phyloP scores from a whole-genome alignment of 2,329 filamentous ascomycete species.

The Penicillium sp. region DNA sequence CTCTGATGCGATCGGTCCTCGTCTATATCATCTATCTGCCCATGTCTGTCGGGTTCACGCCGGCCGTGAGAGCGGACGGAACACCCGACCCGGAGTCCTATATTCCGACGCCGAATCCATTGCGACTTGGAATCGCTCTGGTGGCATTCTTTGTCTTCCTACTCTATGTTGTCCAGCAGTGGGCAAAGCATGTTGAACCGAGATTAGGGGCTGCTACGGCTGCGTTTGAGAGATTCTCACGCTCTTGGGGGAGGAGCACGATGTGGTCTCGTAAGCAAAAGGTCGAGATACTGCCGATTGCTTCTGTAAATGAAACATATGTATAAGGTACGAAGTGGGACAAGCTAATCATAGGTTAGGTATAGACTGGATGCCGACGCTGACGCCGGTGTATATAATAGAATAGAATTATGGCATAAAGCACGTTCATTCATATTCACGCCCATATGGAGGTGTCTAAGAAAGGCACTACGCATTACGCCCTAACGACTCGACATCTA shows the following conservation, averaged over 20 bases:
- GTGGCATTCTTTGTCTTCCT: constrained; percentile 49
- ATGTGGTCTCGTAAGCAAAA: neutral
- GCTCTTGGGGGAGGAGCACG: constrained; percentile 15
- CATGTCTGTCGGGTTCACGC: constrained; percentile 21
- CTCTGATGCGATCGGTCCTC: constrained; percentile 56
- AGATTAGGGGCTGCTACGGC: constrained; percentile 39
- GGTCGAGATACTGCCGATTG: neutral
- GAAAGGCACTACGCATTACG: too few species aligned
- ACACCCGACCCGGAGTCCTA: constrained; percentile 30
- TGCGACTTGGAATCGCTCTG: constrained; percentile 41
- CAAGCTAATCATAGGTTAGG: too few species aligned
- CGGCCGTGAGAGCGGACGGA: constrained; percentile 10
- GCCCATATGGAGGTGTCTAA: too few species aligned
- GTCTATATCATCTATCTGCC: constrained; percentile 58
- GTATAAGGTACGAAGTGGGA: neutral
- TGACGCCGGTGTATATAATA: too few species aligned
- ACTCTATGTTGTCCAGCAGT: constrained; percentile 48
- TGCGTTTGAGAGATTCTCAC: constrained; percentile 25
- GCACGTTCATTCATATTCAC: too few species aligned
- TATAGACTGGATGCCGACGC: neutral
- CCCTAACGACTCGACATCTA: too few species aligned
- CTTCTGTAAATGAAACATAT: neutral
- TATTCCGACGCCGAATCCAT: constrained; percentile 38
- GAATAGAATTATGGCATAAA: too few species aligned
- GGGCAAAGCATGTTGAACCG: constrained; percentile 55